Evolutionary conservation across 2,329 filamentous ascomycete species (phyloP).

Genomic region (Colletotrichum viniferum): DNA sequence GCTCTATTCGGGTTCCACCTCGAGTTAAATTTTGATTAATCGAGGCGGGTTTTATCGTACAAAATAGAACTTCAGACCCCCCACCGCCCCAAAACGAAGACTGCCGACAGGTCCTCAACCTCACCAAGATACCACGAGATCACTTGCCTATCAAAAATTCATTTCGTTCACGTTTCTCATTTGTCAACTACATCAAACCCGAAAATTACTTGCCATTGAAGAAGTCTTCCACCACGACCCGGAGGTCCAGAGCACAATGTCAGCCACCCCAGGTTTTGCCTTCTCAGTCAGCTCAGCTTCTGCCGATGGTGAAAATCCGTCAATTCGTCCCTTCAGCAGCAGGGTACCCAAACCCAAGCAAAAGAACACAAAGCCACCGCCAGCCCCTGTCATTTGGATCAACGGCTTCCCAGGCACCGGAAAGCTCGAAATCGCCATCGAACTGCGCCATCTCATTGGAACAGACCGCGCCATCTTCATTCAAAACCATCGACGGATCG

Average conservation of each 20-base stretch:
- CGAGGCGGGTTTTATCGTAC: fast-evolving
- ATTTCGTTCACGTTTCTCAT: not conserved
- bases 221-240: not conserved
- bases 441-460: not conserved
- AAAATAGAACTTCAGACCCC: too few relatives aligned
- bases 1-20: too few relatives aligned
- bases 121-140: not conserved
- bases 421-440: not conserved
- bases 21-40: not conserved
- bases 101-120: not conserved
- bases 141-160: fast-evolving
- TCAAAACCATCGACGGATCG: not conserved
- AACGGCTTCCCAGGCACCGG: not conserved
- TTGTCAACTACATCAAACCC: not conserved
- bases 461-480: not conserved
- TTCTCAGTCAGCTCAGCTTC: not conserved
- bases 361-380: not conserved
- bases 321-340: fast-evolving
- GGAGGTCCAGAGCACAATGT: not conserved
- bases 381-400: not conserved
- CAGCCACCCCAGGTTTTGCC: not conserved
- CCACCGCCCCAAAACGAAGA: not conserved
- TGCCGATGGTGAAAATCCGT: fast-evolving
- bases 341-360: not conserved
- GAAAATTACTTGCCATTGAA: not conserved